Conservation (phyloP, 75 land plant genomes). For the Pseudotsuga menziesii region DNA sequence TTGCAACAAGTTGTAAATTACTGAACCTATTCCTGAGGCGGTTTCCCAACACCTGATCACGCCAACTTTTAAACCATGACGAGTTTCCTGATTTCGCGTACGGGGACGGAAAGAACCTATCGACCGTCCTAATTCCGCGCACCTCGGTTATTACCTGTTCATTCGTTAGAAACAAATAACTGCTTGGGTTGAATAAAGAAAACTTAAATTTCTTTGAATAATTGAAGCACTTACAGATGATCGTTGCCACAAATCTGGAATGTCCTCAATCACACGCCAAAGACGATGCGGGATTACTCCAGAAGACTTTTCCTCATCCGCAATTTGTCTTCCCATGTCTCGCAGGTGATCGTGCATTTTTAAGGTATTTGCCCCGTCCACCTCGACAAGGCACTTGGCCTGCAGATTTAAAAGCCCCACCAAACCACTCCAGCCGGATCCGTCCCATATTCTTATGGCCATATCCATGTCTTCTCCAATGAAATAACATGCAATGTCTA, state of each 20-base stretch:
- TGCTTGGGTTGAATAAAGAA: no score
- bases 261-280: neutral
- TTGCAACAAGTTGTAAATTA: neutral
- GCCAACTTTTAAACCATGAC: no score
- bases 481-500: neutral
- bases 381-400: neutral
- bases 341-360: neutral
- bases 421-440: neutral
- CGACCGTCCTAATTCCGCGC: no score
- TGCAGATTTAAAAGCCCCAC: neutral
- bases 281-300: neutral
- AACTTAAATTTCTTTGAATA: no score
- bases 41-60: no score
- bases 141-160: no score
- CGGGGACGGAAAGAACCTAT: no score
- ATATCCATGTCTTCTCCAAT: neutral
- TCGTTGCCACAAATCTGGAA: neutral
- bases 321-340: conserved; percentile 1
- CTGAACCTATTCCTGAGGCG: neutral
- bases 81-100: no score
- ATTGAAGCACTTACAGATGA: no score
- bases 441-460: neutral
- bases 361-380: neutral
- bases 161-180: no score
- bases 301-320: neutral